Evolutionary conservation across 306 rosid genomes (phyloP).

Genomic region (Delonix regia): DNA sequence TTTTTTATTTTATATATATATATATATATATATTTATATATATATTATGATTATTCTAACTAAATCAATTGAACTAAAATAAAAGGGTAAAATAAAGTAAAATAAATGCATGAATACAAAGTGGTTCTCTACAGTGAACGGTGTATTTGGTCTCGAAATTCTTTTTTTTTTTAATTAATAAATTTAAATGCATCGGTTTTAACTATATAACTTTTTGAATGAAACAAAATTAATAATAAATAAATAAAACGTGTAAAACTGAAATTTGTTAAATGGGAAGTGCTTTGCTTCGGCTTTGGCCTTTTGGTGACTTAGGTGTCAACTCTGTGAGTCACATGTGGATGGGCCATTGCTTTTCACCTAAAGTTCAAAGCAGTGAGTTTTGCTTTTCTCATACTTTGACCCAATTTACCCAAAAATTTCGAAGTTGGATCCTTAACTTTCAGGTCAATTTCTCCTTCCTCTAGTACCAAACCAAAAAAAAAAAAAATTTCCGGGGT

Average conservation of each 20-base stretch:
- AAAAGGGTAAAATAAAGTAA: background rate
- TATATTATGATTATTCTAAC: no score
- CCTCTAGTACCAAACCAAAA: no score
- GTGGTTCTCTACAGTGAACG: no score
- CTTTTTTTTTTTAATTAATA: no score
- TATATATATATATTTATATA: no score
- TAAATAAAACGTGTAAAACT: no score
- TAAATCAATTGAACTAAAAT: no score
- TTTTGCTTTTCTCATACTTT: slow-evolving; percentile 10
- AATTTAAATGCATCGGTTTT: no score
- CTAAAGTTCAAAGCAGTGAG: slow-evolving; percentile 1
- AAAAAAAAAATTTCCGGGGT: background rate
- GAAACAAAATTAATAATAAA: background rate
- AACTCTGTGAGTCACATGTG: background rate
- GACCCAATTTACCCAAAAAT: background rate
- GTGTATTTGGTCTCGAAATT: no score
- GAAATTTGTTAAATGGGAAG: background rate
- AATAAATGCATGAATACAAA: background rate
- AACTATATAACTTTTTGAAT: background rate
- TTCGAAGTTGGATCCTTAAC: slow-evolving; percentile 6
- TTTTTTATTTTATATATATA: no score
- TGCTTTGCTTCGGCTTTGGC: background rate
- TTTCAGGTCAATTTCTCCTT: background rate
- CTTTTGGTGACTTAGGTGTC: background rate
- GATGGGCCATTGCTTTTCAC: background rate